A percentile compares a stretch with the other conserved stretches of the same genome.
These are phyloP conservation scores for Primulina huaijiensis DNA, from an alignment of 257 asterid species.

Conservation along the genomic window DNA sequence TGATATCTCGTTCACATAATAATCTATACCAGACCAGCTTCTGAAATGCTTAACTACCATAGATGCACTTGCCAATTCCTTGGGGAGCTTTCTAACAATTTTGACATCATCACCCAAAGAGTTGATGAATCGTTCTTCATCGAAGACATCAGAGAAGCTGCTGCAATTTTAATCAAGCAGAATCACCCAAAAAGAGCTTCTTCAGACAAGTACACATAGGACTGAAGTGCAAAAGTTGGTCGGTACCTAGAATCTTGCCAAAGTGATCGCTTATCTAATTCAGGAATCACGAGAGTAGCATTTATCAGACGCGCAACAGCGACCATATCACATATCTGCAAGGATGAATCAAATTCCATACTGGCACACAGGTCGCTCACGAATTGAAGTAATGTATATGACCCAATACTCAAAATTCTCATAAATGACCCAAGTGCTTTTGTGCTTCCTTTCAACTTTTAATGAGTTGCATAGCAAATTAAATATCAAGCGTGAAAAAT, in stretches of 20 bases:
- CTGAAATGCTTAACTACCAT: conserved; percentile 82
- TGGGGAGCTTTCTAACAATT: conserved; percentile 69
- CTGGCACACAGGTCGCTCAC: conserved; percentile 7
- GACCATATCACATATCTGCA: conserved; percentile 98
- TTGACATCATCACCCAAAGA: conserved; percentile 68
- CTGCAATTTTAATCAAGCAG: conserved; percentile 42
- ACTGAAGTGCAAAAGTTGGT: background rate
- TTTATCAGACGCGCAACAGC: conserved; percentile 90
- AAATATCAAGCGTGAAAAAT: background rate
- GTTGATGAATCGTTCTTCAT: conserved; percentile 68
- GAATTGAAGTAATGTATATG: background rate
- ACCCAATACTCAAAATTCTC: conserved; percentile 10
- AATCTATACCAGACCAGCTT: conserved; percentile 91
- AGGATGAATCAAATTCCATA: conserved; percentile 19
- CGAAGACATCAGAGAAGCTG: conserved; percentile 92
- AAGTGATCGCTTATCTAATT: conserved; percentile 85
- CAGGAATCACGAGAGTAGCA: conserved; percentile 97
- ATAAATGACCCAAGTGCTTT: background rate
- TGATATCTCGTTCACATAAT: conserved; percentile 78
- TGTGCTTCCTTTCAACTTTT: background rate
- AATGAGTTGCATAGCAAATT: background rate
- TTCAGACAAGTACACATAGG: conserved; percentile 8
- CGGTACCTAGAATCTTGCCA: conserved; percentile 92
- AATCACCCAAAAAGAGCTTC: conserved; percentile 20
- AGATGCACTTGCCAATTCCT: conserved; percentile 51